phyloP scores from a whole-genome alignment of 2,329 filamentous ascomycete species.

The Fusarium burgessii region DNA sequence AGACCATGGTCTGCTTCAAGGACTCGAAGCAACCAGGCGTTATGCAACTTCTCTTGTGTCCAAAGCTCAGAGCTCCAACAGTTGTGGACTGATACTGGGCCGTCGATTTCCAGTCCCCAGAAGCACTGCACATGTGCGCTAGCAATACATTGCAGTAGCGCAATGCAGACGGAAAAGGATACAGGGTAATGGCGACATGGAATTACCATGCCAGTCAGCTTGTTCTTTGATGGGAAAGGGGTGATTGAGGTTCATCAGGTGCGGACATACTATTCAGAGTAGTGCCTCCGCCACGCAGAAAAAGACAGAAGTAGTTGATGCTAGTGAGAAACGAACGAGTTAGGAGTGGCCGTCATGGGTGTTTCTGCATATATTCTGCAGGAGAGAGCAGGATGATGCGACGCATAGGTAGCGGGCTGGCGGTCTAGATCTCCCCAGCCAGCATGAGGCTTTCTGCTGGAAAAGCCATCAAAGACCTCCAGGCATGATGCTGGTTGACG shows the following conservation, averaged over 20 bases:
- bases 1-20: background rate
- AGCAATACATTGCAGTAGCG: slow-evolving; percentile 44
- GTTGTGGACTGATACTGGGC: slow-evolving; percentile 30
- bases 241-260: slow-evolving; percentile 19
- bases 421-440: slow-evolving; percentile 35
- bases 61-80: slow-evolving; percentile 2
- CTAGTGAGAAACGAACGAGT: slow-evolving; percentile 17
- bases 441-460: slow-evolving; percentile 11
- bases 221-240: slow-evolving; percentile 34
- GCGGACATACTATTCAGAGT: slow-evolving; percentile 25
- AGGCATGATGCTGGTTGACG: slow-evolving; percentile 14
- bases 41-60: background rate
- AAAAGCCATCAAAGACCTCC: slow-evolving; percentile 2
- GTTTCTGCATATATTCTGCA: slow-evolving; percentile 34
- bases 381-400: slow-evolving; percentile 27
- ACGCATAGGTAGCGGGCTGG: slow-evolving; percentile 10
- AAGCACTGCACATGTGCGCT: slow-evolving; percentile 35
- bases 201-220: slow-evolving; percentile 27
- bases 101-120: slow-evolving; percentile 33
- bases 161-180: slow-evolving; percentile 35
- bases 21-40: background rate
- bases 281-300: slow-evolving; percentile 5
- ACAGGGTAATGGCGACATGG: slow-evolving; percentile 30
- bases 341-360: slow-evolving; percentile 22
- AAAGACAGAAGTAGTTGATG: slow-evolving; percentile 9